phyloP scores from a whole-genome alignment of 2,329 filamentous ascomycete genomes.

The Cryphonectria parasitica region DNA sequence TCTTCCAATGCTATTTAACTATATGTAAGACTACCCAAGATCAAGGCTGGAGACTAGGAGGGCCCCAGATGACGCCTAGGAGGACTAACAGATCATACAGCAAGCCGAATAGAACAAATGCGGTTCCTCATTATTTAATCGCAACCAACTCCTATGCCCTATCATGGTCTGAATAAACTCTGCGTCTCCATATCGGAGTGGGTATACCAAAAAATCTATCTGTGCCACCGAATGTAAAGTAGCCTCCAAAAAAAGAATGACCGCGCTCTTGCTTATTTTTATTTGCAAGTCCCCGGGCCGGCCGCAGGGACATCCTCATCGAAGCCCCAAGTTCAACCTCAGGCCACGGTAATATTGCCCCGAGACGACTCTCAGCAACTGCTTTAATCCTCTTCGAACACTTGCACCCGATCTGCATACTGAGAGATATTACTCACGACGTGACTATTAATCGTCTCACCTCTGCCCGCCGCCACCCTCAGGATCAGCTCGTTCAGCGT shows the following conservation, averaged over 20 bases:
- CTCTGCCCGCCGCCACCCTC: constrained; percentile 81
- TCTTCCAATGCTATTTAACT: no score
- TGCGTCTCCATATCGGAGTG: constrained; percentile 17
- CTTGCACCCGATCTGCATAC: constrained; percentile 82
- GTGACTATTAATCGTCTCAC: constrained; percentile 75
- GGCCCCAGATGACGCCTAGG: no score
- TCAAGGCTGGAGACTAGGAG: no score
- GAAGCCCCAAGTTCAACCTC: no score
- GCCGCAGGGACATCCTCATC: background rate
- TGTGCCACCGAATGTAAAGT: constrained; percentile 15
- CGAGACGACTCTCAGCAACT: background rate
- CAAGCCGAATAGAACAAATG: background rate
- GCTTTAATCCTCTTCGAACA: constrained; percentile 66
- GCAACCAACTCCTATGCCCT: no score
- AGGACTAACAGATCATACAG: background rate
- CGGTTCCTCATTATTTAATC: background rate
- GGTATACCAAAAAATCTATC: constrained; percentile 21
- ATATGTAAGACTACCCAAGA: no score
- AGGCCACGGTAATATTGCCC: no score
- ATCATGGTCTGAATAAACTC: background rate
- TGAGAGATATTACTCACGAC: constrained; percentile 80
- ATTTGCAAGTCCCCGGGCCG: constrained; percentile 2
- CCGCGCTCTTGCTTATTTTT: constrained; percentile 3
- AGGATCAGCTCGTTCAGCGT: constrained; percentile 90
- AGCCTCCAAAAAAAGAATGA: background rate